A percentile compares a stretch with the other conserved stretches of the same genome.
These are phyloP conservation scores for Kodamaea arcana DNA, from an alignment of 1,139 yeast genomes.

Conservation along the genomic window DNA sequence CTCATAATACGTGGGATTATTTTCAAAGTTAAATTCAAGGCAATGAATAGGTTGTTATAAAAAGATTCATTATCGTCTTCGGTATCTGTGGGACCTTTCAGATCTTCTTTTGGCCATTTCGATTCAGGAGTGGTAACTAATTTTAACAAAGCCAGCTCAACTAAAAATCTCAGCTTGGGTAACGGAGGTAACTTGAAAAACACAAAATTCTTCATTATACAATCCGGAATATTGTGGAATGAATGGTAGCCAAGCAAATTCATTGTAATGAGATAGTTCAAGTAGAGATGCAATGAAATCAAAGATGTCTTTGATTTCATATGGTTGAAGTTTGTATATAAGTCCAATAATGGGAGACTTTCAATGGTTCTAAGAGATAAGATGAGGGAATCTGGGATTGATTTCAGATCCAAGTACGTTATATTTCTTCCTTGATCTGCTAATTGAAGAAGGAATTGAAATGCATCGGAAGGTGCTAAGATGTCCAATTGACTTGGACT, in stretches of 20 bases:
- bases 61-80: neutral
- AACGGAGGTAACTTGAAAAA: conserved; percentile 26
- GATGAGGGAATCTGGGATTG: conserved; percentile 8
- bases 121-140: conserved; percentile 14
- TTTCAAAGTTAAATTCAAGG: conserved; percentile 10
- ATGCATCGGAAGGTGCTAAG: neutral
- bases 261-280: conserved; percentile 18
- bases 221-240: conserved; percentile 14
- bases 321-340: conserved; percentile 20
- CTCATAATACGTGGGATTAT: conserved; percentile 9
- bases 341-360: conserved; percentile 8
- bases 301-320: conserved; percentile 25
- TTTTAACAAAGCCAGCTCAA: neutral
- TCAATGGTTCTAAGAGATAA: conserved; percentile 5
- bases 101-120: conserved; percentile 9
- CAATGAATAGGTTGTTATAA: conserved; percentile 7
- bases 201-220: conserved; percentile 13
- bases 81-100: neutral
- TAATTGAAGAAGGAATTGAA: conserved; percentile 19
- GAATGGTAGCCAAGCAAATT: conserved; percentile 12
- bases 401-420: conserved; percentile 10
- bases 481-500: no score
- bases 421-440: conserved; percentile 23
- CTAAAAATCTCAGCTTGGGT: conserved; percentile 18
- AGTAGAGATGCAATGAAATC: conserved; percentile 12